Conservation (phyloP, 441 rosid species). For the Populus tomentosa region DNA sequence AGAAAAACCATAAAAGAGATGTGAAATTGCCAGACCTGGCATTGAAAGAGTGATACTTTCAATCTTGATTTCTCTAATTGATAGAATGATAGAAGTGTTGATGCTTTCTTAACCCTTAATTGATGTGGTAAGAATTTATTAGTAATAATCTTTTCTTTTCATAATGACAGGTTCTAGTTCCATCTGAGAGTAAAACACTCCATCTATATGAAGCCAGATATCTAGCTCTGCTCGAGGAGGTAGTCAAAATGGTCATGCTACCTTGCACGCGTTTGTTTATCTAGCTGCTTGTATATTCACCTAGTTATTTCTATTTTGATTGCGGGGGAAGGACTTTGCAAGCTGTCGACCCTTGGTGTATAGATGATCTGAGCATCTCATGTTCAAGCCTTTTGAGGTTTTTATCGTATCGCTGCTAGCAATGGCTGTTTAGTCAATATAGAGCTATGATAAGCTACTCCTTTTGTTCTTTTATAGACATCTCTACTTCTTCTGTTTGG, state of each 20-base stretch:
- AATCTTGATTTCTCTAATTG: background rate
- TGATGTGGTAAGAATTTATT: background rate
- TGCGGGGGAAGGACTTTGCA: background rate
- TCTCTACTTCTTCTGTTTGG: background rate
- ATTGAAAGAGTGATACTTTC: background rate
- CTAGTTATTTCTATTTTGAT: background rate
- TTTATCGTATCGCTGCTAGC: no score
- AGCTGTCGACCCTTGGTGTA: background rate
- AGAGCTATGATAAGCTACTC: no score
- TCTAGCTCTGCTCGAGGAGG: slow-evolving; percentile 70
- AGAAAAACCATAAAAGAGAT: background rate
- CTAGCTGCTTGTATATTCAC: background rate
- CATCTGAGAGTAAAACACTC: slow-evolving; percentile 63
- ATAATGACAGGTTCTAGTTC: slow-evolving; percentile 54
- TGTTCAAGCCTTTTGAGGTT: background rate
- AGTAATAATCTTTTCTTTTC: background rate
- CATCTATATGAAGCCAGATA: slow-evolving; percentile 75
- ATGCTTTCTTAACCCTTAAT: background rate
- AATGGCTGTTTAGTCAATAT: no score
- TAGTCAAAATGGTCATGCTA: slow-evolving; percentile 4
- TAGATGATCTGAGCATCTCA: background rate
- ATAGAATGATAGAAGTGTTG: background rate
- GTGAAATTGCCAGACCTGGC: background rate
- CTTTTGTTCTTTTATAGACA: no score
- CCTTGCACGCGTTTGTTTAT: background rate